Conservation (phyloP, 2,329 filamentous ascomycete species). For the Talaromyces sp. region DNA sequence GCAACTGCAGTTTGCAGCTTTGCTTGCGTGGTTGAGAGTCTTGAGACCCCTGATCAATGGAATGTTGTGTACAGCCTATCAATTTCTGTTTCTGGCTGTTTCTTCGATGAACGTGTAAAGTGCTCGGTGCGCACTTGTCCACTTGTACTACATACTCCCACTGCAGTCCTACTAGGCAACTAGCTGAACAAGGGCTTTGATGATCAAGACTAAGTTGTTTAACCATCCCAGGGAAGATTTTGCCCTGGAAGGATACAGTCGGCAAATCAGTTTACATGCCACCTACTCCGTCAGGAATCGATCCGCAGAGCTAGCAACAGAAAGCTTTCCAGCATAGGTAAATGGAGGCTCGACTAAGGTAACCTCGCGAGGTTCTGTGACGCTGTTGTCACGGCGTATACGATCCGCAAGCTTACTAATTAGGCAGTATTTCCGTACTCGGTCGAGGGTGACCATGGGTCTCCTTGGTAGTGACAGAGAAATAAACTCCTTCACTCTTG, state of each 20-base stretch:
- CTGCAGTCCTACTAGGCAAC: neutral
- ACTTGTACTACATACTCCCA: neutral
- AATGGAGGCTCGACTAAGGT: neutral
- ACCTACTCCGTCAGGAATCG: neutral
- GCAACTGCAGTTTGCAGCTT: neutral
- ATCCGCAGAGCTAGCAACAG: neutral
- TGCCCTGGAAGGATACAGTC: neutral
- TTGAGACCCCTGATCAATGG: constrained; percentile 7
- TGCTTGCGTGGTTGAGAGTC: neutral
- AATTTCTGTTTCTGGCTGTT: neutral
- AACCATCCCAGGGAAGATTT: neutral
- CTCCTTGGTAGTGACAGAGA: neutral
- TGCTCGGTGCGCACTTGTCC: neutral
- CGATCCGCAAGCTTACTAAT: neutral
- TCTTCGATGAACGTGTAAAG: neutral
- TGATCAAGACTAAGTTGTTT: neutral
- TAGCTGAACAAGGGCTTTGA: neutral
- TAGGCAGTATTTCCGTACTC: neutral
- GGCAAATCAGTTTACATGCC: neutral
- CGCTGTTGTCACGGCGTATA: neutral
- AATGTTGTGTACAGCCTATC: constrained; percentile 2
- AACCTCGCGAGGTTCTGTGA: neutral
- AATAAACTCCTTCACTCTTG: neutral
- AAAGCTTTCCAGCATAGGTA: neutral
- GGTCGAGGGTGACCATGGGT: neutral